phyloP scores from a whole-genome alignment of 1,139 yeast genomes.

The Pichia cactophila region DNA sequence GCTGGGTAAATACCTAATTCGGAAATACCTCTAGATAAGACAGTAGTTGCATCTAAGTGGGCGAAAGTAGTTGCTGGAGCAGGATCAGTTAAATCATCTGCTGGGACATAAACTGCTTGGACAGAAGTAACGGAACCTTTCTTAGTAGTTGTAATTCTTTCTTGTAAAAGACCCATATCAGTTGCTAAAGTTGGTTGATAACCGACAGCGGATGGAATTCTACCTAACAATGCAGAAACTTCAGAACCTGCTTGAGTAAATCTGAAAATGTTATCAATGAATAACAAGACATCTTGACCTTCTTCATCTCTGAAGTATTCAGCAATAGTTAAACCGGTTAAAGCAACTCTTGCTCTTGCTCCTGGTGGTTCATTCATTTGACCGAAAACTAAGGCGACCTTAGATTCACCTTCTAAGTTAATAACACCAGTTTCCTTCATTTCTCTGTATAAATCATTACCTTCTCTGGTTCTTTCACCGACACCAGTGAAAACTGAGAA shows the following conservation, averaged over 20 bases:
- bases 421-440: constrained; percentile 99
- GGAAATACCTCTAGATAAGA: constrained; percentile 98
- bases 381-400: constrained; percentile 99
- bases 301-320: constrained; percentile 99
- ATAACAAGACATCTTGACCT: constrained; percentile 99
- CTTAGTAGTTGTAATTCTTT: constrained; percentile 98
- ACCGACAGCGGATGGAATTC: constrained; percentile 99
- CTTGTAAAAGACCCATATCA: constrained; percentile 99
- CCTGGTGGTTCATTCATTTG: constrained; percentile 99
- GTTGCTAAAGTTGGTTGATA: constrained; percentile 99
- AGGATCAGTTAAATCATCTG: constrained; percentile 99
- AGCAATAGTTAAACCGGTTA: constrained; percentile 99
- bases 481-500: constrained; percentile 99
- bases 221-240: constrained; percentile 99
- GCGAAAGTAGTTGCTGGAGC: constrained; percentile 99
- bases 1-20: constrained; percentile 99
- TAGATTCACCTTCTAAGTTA: constrained; percentile 98
- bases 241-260: constrained; percentile 99
- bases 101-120: constrained; percentile 99
- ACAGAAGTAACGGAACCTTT: constrained; percentile 99
- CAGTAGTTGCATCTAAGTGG: constrained; percentile 99
- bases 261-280: constrained; percentile 99
- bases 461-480: constrained; percentile 99
- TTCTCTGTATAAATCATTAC: constrained; percentile 99
- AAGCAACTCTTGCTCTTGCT: constrained; percentile 99